These are phyloP conservation scores for Discostella pseudostelligera DNA, from an alignment of 108 stramenopile species.

Conservation along the genomic window DNA sequence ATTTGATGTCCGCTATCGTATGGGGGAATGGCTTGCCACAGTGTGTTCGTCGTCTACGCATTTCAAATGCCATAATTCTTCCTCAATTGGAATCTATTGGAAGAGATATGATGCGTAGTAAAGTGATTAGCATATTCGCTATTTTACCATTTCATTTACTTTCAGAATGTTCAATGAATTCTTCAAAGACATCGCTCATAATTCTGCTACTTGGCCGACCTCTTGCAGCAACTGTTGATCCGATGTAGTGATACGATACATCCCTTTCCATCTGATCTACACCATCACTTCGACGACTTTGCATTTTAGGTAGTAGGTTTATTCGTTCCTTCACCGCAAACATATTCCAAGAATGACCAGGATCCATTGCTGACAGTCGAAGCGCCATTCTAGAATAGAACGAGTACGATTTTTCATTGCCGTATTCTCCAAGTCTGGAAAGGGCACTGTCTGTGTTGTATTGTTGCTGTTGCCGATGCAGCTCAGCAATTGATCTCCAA, in stretches of 20 bases:
- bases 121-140: no score
- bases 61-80: no score
- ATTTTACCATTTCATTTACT: no score
- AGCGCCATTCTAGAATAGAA: slow-evolving; percentile 51
- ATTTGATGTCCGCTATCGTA: no score
- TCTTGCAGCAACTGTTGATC: slow-evolving; percentile 48
- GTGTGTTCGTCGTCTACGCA: no score
- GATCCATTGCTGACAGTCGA: slow-evolving; percentile 59
- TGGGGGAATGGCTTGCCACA: no score
- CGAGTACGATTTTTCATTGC: slow-evolving; percentile 15
- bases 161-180: slow-evolving; percentile 27
- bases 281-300: background rate
- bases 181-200: slow-evolving; percentile 42
- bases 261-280: slow-evolving; percentile 17
- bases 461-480: slow-evolving; percentile 21
- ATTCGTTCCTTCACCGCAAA: slow-evolving; percentile 50
- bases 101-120: no score
- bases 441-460: slow-evolving; percentile 1
- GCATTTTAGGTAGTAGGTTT: background rate
- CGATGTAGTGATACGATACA: slow-evolving; percentile 52
- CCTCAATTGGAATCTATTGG: no score
- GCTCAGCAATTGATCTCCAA: slow-evolving; percentile 17
- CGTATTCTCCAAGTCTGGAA: background rate
- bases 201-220: slow-evolving; percentile 59
- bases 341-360: slow-evolving; percentile 57